These are phyloP conservation scores for Penicillium psychrosexuale DNA, from an alignment of 2,329 filamentous ascomycete genomes.

Conservation along the genomic window DNA sequence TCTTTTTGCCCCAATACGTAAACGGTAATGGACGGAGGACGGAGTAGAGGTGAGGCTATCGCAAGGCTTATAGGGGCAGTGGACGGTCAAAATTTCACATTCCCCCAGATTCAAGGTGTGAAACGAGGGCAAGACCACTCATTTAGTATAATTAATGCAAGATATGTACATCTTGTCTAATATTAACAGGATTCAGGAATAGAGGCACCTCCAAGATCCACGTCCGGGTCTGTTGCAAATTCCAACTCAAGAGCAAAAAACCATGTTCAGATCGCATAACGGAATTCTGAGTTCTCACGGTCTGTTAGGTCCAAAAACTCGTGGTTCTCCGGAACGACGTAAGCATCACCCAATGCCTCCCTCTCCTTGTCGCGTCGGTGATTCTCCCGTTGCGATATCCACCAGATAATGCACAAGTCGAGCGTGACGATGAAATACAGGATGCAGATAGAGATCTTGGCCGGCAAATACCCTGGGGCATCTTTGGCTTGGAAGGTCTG, in stretches of 20 bases:
- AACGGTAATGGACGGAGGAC: no score
- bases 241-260: background rate
- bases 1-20: no score
- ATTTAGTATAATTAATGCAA: background rate
- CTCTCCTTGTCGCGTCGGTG: slow-evolving; percentile 28
- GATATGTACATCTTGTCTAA: background rate
- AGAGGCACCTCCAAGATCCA: background rate
- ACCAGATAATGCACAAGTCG: slow-evolving; percentile 32
- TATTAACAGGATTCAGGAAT: background rate
- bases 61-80: no score
- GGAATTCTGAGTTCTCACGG: slow-evolving; percentile 25
- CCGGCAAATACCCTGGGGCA: slow-evolving; percentile 29
- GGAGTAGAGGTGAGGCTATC: no score
- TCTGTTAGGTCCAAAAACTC: slow-evolving; percentile 32
- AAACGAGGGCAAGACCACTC: no score
- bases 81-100: no score
- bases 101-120: no score
- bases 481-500: slow-evolving; percentile 43
- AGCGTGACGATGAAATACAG: slow-evolving; percentile 28
- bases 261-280: slow-evolving; percentile 21
- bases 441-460: slow-evolving; percentile 30
- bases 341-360: slow-evolving; percentile 20
- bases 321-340: slow-evolving; percentile 31
- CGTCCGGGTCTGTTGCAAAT: background rate
- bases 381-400: slow-evolving; percentile 30